A percentile compares a stretch with the other conserved stretches of the same genome.
Evolutionary conservation across 805 yeast species (phyloP).

Genomic region (Wickerhamomyces kurtzmanii): DNA sequence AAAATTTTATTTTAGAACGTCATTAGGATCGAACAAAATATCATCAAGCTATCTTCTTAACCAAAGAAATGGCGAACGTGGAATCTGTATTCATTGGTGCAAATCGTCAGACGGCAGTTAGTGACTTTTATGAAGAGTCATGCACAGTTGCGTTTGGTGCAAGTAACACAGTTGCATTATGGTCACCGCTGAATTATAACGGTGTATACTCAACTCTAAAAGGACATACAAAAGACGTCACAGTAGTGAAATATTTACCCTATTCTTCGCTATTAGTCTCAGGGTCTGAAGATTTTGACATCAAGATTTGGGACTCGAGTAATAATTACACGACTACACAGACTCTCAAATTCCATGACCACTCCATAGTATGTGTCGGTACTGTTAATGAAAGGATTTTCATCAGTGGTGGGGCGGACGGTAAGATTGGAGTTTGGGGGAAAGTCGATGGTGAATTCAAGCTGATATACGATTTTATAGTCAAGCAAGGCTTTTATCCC

Average conservation of each 20-base stretch:
- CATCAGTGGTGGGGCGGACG: constrained; percentile 57
- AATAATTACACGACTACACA: constrained; percentile 8
- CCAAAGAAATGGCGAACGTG: constrained; percentile 11
- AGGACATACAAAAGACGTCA: constrained; percentile 51
- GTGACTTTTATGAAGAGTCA: constrained; percentile 33
- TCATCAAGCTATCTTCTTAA: constrained; percentile 12
- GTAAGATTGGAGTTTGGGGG: constrained; percentile 44
- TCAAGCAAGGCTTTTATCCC: constrained; percentile 41
- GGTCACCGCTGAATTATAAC: constrained; percentile 42
- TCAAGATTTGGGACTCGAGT: constrained; percentile 48
- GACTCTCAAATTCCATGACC: constrained; percentile 29
- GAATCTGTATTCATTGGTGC: constrained; percentile 69
- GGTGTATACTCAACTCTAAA: constrained; percentile 52
- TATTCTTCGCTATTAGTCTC: constrained; percentile 38
- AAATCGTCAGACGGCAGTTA: constrained; percentile 51
- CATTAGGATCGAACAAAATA: too few species aligned
- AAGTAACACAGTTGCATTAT: constrained; percentile 51
- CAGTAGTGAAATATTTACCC: constrained; percentile 54
- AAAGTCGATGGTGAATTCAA: constrained; percentile 12
- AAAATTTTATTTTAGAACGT: too few species aligned
- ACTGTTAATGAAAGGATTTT: constrained; percentile 29
- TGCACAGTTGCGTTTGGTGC: constrained; percentile 65
- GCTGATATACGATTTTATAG: constrained; percentile 21
- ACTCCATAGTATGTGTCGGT: constrained; percentile 47
- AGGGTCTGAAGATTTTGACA: constrained; percentile 56